phyloP scores from a whole-genome alignment of 805 yeast species.

The Sungouiozyma ichnusensis region DNA sequence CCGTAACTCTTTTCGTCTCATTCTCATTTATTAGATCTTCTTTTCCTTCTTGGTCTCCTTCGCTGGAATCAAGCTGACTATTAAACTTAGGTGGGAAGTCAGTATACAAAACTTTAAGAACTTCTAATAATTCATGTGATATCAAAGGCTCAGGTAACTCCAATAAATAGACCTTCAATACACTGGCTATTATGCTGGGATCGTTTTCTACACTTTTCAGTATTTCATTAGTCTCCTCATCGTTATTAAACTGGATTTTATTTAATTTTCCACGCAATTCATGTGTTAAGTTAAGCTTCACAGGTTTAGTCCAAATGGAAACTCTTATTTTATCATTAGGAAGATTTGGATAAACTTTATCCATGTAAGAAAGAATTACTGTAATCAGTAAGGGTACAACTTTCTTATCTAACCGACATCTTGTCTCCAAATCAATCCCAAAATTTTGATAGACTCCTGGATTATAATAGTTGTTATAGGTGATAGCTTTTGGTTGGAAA shows the following conservation, averaged over 20 bases:
- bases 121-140: constrained; percentile 53
- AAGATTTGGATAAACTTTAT: constrained; percentile 57
- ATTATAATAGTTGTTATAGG: constrained; percentile 73
- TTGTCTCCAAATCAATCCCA: constrained; percentile 66
- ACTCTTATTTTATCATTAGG: constrained; percentile 59
- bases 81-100: constrained; percentile 32
- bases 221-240: constrained; percentile 27
- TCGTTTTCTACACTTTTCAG: constrained; percentile 27
- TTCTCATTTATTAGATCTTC: constrained; percentile 13
- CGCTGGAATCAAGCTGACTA: constrained; percentile 6
- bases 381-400: constrained; percentile 63
- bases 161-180: constrained; percentile 59
- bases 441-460: constrained; percentile 59
- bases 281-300: constrained; percentile 51
- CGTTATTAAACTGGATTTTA: constrained; percentile 21
- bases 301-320: constrained; percentile 58
- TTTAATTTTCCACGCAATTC: constrained; percentile 47
- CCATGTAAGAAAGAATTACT: constrained; percentile 55
- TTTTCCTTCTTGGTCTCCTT: constrained; percentile 9
- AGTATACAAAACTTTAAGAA: constrained; percentile 56
- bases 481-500: constrained; percentile 58
- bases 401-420: constrained; percentile 60
- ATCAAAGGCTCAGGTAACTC: constrained; percentile 74
- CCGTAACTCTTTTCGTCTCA: constrained; percentile 39
- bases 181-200: constrained; percentile 55